These are phyloP conservation scores for Casuarina glauca DNA, from an alignment of 306 rosid species.

Conservation along the genomic window DNA sequence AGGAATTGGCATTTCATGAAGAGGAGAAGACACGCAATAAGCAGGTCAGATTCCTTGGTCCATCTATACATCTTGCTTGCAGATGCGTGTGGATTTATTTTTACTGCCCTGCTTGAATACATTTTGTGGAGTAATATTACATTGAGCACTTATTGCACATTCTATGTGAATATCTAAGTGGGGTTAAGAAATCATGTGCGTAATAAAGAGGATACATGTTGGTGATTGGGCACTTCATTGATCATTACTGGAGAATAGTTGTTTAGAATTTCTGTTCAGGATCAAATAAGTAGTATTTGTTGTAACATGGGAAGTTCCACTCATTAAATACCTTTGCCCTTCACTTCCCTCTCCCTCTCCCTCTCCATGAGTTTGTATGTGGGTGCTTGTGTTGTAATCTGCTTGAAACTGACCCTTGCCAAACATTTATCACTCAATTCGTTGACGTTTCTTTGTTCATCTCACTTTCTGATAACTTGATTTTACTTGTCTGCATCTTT, in stretches of 20 bases:
- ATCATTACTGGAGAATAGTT: neutral
- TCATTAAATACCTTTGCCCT: neutral
- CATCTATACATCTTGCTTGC: slow-evolving; percentile 30
- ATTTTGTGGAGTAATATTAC: neutral
- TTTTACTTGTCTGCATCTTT: neutral
- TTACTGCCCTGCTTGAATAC: neutral
- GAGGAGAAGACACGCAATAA: slow-evolving; percentile 91
- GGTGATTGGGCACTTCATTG: neutral
- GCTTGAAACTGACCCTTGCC: neutral
- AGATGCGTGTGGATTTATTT: neutral
- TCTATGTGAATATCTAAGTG: neutral
- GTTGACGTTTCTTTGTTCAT: neutral
- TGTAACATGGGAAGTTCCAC: neutral
- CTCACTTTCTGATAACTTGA: neutral
- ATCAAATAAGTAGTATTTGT: neutral
- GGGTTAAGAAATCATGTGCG: neutral
- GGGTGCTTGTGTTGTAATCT: neutral
- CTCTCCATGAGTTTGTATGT: neutral
- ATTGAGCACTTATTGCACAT: neutral
- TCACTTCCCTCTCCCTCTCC: neutral
- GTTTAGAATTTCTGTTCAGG: slow-evolving; percentile 2
- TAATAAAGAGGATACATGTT: neutral
- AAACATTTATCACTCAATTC: neutral
- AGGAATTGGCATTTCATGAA: slow-evolving; percentile 94
- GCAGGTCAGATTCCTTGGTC: slow-evolving; percentile 58